Evolutionary conservation across 108 stramenopile species (phyloP), one percentile per base, ranked within the genome.

Genomic region (Nitzschia sp.): DNA sequence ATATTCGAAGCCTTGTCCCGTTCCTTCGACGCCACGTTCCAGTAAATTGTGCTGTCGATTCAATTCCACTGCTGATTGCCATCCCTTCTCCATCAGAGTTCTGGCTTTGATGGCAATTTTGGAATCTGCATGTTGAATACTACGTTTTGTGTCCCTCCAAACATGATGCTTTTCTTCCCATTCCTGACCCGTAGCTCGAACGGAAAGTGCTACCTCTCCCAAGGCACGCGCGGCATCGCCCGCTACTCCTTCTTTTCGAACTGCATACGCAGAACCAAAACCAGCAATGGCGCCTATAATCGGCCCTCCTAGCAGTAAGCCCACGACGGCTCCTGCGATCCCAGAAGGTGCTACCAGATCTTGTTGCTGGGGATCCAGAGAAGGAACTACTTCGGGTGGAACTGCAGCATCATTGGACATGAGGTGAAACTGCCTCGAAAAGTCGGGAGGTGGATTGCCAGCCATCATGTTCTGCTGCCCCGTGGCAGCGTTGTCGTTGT

Each of bases 141-240:
- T 31, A 27, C 28, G 17, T 33, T 66, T 83, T 21, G 80, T 73
- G 53, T 63, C 78, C 30, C 80, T 74, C 11, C 46, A 31, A 30
- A 85, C 68, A 52, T 87, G 80, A 73, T 90, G 82, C 57, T 85
- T 81, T 38, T 84, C 66, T 25, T 90, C 80, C 34, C 87, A 50
- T 45, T 84, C 58, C 46, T 75, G 74, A 3, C 80, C 85, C 71
- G 73, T 80, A 1, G 47, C 61, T 60, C 50, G 33, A n/a, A 66
- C 71, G 15, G 58, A 46, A 22, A 69, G 21, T 15, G 78, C 65
- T 30, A 80, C 16, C 46, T 80, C 71, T 17, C 69, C 79, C 25
- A 73, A 5, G 8, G 73, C 73, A 28, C 79, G 58, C 41, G 68
- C 72, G 15, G 45, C 68, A 35, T 80, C 69, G 22, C 79, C 73